Base-by-base conservation (phyloP, 768 basidiomycete genomes). In the Suillus weaverae region DNA sequence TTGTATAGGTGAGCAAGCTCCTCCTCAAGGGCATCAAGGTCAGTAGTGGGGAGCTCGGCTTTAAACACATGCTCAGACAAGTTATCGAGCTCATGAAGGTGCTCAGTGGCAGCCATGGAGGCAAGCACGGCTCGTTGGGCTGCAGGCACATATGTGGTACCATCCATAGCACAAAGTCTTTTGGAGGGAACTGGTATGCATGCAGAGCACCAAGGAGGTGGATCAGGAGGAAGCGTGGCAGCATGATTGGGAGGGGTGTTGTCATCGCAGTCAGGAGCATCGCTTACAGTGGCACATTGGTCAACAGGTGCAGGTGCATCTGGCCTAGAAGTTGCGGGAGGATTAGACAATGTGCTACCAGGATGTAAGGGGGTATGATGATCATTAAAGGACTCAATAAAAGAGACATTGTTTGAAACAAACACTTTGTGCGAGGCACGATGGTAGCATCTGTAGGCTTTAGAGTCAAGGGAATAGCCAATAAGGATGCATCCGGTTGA, bases 391-490 rank as follows among this genome's bases (percentile, higher is more conserved):
- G 64, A 62, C 55, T 73, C 68, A 14, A 72, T 64, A 39, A 74
- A 75, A 0, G 56, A 57, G 20, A 75, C 70, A 43, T 73, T 70
- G 55, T 67, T 41, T 10, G 64, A 67, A 10, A 32, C 32, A 60
- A 71, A 3, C 55, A 73, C 36, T 13, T 66, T 65, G 22, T 62
- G 43, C 0, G 64, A 51, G 4, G 16, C 13, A 7, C 59, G 16
- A 13, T 70, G 48, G 41, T 59, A 70, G 46, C 63, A 66, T 0
- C 62, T 41, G 39, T 72, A 71, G 11, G 66, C 48, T 30, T 71
- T 71, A 14, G 63, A 62, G 32, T 66, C n/a, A 5, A 61, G 64
- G 0, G 44, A 62, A 53, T 70, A 69, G 4, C 69, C 64, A 9
- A 70, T 51, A 7, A 70, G 61, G 0, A 63, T 51, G 46, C 62